phyloP scores from a whole-genome alignment of 176 grass and related monocot genomes.

The Lolium rigidum region DNA sequence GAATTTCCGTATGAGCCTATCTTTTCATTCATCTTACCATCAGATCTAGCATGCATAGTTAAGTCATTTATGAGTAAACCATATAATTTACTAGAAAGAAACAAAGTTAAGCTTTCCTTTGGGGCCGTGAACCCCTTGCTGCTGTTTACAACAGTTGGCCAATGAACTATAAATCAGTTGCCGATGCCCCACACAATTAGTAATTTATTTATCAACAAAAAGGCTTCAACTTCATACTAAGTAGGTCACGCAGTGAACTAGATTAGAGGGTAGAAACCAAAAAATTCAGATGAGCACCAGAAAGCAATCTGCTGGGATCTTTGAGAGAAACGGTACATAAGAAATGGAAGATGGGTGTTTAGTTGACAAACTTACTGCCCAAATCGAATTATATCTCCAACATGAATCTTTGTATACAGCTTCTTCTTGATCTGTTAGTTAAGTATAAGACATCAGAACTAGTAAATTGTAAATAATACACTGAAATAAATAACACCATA shows the following conservation, averaged over 20 bases:
- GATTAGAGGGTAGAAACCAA: background rate
- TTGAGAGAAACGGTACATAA: conserved; percentile 5
- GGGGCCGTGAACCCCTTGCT: background rate
- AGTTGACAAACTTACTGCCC: conserved; percentile 74
- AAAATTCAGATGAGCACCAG: background rate
- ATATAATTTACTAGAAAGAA: background rate
- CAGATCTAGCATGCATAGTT: conserved; percentile 32
- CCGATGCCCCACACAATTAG: background rate
- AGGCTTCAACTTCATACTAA: conserved; percentile 23
- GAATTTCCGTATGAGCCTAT: background rate
- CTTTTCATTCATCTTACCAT: conserved; percentile 3
- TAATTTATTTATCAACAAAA: conserved; percentile 18
- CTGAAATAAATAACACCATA: background rate
- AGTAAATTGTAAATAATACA: background rate
- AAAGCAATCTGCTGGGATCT: conserved; percentile 19
- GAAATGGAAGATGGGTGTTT: conserved; percentile 17
- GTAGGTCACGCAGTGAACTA: background rate
- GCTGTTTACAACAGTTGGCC: background rate
- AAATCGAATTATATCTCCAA: conserved; percentile 95
- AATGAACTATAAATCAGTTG: background rate
- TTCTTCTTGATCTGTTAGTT: conserved; percentile 79
- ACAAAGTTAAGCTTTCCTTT: conserved; percentile 11
- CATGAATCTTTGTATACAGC: conserved; percentile 76
- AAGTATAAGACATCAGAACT: conserved; percentile 25
- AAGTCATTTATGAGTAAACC: background rate